These are phyloP conservation scores for Fusarium xylarioides DNA, from an alignment of 2,329 filamentous ascomycete species.

Conservation along the genomic window DNA sequence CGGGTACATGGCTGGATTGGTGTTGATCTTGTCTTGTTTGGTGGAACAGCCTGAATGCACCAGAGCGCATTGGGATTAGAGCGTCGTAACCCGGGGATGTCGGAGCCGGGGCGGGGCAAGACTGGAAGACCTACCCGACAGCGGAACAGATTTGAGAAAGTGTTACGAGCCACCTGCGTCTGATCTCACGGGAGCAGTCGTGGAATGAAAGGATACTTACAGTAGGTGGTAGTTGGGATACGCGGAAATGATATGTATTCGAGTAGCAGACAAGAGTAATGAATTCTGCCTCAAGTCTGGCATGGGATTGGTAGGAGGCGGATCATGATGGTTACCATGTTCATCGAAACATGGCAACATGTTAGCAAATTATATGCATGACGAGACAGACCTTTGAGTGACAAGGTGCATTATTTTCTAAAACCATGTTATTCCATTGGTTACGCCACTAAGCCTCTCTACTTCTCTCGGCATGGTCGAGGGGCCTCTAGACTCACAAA, in stretches of 20 bases:
- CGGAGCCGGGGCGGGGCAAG: conserved; percentile 8
- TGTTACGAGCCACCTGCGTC: too few relatives aligned
- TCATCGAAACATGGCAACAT: accelerated
- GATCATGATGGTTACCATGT: accelerated
- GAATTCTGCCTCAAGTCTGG: accelerated
- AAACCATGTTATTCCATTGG: not conserved
- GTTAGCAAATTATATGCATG: accelerated
- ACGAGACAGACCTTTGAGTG: accelerated
- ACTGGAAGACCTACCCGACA: not conserved
- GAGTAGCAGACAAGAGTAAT: not conserved
- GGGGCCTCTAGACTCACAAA: not conserved
- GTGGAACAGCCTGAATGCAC: not conserved
- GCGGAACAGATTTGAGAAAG: not conserved
- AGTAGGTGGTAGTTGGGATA: accelerated
- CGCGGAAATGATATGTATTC: accelerated
- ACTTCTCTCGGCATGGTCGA: not conserved
- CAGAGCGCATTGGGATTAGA: not conserved
- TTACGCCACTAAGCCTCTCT: not conserved
- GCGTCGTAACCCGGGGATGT: conserved; percentile 14
- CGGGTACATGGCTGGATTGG: conserved; percentile 22
- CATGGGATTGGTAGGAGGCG: accelerated
- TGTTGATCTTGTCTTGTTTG: conserved; percentile 22
- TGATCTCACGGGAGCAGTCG: not conserved
- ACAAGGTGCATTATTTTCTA: accelerated
- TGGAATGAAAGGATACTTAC: not conserved